These are phyloP conservation scores for Eimeria maxima DNA, from an alignment of 169 alveolate species.

Conservation along the genomic window DNA sequence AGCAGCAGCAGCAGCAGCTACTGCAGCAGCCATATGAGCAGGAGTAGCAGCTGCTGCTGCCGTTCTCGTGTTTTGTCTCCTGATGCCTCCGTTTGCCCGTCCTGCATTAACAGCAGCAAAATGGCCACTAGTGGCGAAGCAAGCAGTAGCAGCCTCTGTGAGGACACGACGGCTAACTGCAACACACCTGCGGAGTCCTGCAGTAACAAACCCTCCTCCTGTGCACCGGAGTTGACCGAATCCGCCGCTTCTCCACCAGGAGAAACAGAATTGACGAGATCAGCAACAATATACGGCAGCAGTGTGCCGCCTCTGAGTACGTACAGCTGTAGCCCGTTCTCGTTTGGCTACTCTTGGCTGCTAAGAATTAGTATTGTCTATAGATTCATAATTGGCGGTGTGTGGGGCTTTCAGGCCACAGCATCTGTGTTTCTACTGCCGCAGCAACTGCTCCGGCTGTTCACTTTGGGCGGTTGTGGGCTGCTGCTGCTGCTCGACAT, in stretches of 20 bases:
- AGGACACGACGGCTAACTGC: neutral
- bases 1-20: conserved; percentile 20
- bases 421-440: conserved; percentile 52
- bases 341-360: neutral
- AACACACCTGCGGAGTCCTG: neutral
- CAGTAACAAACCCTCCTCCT: neutral
- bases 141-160: neutral
- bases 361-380: neutral
- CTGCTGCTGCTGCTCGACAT: conserved; percentile 55
- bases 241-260: neutral
- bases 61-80: neutral
- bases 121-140: neutral
- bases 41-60: neutral
- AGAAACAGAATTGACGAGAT: neutral
- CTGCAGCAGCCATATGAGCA: neutral
- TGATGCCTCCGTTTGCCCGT: neutral
- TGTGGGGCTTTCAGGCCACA: conserved; percentile 29
- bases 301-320: conserved; percentile 7
- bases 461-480: conserved; percentile 70
- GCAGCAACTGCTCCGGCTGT: conserved; percentile 76
- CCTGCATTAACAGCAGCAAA: conserved; percentile 17
- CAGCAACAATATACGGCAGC: conserved; percentile 12
- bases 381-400: neutral
- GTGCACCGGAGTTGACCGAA: neutral
- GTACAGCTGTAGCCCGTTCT: conserved; percentile 35